phyloP scores from a whole-genome alignment of 2,329 filamentous ascomycete species.

The Sclerotinia glacialis region DNA sequence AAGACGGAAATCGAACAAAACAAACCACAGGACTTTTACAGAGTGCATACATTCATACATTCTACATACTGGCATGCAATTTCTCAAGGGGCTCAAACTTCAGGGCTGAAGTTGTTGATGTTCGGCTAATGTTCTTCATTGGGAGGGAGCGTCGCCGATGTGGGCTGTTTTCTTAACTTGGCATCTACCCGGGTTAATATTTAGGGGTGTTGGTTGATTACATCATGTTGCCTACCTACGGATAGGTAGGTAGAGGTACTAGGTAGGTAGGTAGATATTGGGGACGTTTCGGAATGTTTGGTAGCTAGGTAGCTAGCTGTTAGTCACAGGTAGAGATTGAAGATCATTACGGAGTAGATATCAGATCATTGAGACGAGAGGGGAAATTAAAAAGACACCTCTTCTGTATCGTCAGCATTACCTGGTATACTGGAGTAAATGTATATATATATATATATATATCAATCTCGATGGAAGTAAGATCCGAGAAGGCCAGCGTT shows the following conservation, averaged over 20 bases:
- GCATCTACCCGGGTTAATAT: background rate
- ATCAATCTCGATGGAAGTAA: background rate
- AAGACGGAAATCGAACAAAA: background rate
- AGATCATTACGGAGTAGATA: background rate
- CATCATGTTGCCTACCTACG: background rate
- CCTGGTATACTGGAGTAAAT: too few relatives aligned
- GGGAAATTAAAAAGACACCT: background rate
- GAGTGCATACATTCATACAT: background rate
- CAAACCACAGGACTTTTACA: too few relatives aligned
- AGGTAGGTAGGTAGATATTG: background rate
- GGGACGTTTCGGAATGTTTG: background rate
- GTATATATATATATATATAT: background rate
- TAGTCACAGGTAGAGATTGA: background rate
- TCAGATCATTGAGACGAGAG: background rate
- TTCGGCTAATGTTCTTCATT: background rate
- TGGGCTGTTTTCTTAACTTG: background rate
- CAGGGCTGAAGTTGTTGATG: background rate
- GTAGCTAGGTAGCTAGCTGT: background rate
- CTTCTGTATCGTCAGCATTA: background rate
- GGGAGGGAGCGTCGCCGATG: slow-evolving; percentile 9
- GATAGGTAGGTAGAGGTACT: too few relatives aligned
- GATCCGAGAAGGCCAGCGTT: background rate
- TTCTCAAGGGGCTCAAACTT: background rate
- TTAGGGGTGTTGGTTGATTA: background rate
- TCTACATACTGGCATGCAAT: too few relatives aligned